Base-by-base conservation (phyloP, 176 grass and related monocot genomes). In the Tuctoria greenei region DNA sequence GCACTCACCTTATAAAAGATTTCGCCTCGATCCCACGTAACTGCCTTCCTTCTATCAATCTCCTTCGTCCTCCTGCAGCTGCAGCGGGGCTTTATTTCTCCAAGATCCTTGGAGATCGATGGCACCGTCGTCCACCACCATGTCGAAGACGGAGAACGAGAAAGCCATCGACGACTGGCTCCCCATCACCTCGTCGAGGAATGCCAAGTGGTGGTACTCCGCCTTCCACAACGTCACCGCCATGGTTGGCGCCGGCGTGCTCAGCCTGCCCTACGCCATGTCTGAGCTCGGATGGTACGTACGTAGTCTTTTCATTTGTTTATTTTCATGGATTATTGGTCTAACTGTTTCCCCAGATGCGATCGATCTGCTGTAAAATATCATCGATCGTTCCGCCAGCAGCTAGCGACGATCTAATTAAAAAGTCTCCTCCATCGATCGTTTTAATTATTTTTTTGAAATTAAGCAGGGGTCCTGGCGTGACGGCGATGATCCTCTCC, bases 141-240 rank as follows among this genome's bases (percentile, higher is more conserved):
- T 25, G 66, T 8, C 40, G 10, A 46, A 43, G 66, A 17, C 67
- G 63, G 64, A 79, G 76, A 43, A 80, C 54, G 74, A 92, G 55
- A 59, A 71, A 42, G 45, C 28, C 3, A 63, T 89, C 36, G 77
- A 96, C 25, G 81, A 81, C 0, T 96, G 92, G 92, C 89, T 96
- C 0, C 89, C 92, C 1, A 87, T 96, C 84, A 89, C 89, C 3
- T 85, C 86, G 0, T 91, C 83, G 8, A 69, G 92, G 54, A 85
- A 79, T 10, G 89, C 92, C 39, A 92, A 87, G 82, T 89, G 89
- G 92, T 96, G 87, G 86, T 96, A 96, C 64, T 89, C 92, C 0
- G 77, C 81, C 38, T 96, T 92, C 87, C 92, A 96, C 89, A 91
- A 91, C 37, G 88, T 95, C 24, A 94, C 91, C 9, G 88, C 91